phyloP scores from a whole-genome alignment of 106 monocot species.

The Dendrobium nobile region DNA sequence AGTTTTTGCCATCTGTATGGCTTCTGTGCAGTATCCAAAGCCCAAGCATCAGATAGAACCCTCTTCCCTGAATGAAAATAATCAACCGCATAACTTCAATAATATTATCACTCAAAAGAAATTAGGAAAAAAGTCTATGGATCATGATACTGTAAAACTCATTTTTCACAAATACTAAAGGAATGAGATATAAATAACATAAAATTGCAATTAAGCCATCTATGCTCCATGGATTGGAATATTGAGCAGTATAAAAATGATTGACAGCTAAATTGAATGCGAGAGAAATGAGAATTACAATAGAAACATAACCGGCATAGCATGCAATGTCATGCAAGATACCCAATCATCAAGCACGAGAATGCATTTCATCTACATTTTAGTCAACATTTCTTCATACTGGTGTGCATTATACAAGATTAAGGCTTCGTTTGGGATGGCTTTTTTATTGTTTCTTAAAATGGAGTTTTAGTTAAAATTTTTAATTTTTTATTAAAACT shows the following conservation, averaged over 20 bases:
- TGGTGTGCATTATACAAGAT: background rate
- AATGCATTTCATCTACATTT: background rate
- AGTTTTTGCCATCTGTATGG: conserved; percentile 98
- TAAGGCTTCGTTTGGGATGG: too few species aligned
- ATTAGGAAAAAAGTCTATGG: background rate
- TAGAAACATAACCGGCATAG: background rate
- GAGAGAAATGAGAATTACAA: background rate
- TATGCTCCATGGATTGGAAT: background rate
- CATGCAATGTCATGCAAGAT: background rate
- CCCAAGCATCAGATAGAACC: conserved; percentile 90
- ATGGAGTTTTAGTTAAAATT: too few species aligned
- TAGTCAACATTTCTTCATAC: background rate
- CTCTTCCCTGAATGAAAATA: conserved; percentile 64
- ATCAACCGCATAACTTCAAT: background rate
- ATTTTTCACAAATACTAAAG: background rate
- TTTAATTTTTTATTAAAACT: too few species aligned
- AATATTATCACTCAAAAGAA: background rate
- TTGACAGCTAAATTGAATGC: background rate
- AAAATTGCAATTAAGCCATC: background rate
- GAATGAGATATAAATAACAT: background rate
- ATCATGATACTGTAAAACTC: background rate
- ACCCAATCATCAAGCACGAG: background rate
- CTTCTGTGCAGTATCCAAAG: conserved; percentile 94
- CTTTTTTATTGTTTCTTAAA: too few species aligned
- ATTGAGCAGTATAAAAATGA: background rate